Evolutionary conservation across 345 rosid genomes (phyloP), one percentile per base, ranked within the genome.

Genomic region (Rhodamnia rubescens): DNA sequence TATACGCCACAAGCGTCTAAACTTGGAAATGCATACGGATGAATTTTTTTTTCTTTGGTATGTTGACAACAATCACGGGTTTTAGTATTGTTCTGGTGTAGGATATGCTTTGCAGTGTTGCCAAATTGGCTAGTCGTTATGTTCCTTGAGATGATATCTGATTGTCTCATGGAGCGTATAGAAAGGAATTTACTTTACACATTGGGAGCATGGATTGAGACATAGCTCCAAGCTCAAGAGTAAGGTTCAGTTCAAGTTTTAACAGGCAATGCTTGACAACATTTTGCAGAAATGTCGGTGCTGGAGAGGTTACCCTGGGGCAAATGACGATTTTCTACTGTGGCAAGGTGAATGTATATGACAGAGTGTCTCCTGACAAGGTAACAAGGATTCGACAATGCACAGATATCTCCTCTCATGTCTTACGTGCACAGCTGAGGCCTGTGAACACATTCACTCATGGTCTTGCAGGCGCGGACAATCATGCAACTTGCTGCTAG

Each of bases 281-380:
- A 69, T 69, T 69, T 69, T 59, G 74, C 92, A 93, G 99, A 88
- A 89, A 92, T 88, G 90, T 89, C 1, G 89, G 87, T 87, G 94
- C 89, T 82, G 82, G 89, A 57, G 91, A 87, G 88, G 90, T 89
- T 54, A 27, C 56, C 12, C 83, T 84, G 80, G 95, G 92, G 87
- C 98, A 97, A 88, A 94, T 97, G 99, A 94, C 98, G 5, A 95
- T 97, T 88, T 94, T 97, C 91, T 97, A 97, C 88, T 87, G 95
- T 69, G 99, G 99, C 24, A 95, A 95, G 92, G 95, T 97, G 88
- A 94, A 94, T 84, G 99, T 95, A 53, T 97, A 94, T 87, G 95
- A 95, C 87, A 94, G 93, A 74, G 93, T 97, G 87, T 92, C 96
- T 56, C 91, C 93, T 81, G 95, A 94, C 89, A 95, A 94, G 98